These are phyloP conservation scores for Bisporella sp. DNA, from an alignment of 2,329 filamentous ascomycete genomes.

Conservation along the genomic window DNA sequence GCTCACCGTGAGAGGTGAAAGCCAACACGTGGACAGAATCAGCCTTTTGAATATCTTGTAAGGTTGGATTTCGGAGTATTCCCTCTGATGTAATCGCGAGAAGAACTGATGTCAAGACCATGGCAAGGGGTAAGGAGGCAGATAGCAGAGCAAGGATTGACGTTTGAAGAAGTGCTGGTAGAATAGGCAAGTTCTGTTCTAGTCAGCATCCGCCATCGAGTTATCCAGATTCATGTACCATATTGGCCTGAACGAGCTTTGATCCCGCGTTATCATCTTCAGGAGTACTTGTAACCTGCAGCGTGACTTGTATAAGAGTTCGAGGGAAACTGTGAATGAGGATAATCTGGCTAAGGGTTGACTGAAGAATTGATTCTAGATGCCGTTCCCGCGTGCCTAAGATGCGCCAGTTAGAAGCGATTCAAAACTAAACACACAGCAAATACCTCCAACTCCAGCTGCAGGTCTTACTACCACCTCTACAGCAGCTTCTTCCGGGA, in stretches of 20 bases:
- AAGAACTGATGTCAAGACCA: conserved; percentile 60
- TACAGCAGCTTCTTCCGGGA: conserved; percentile 82
- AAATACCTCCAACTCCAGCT: conserved; percentile 70
- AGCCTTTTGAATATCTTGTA: conserved; percentile 53
- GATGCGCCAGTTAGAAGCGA: not conserved
- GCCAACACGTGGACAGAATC: conserved; percentile 75
- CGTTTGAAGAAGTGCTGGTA: conserved; percentile 78
- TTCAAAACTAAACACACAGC: no score
- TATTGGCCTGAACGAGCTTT: conserved; percentile 51
- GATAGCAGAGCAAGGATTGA: conserved; percentile 73
- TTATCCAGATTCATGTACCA: conserved; percentile 36
- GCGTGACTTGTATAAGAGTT: conserved; percentile 70
- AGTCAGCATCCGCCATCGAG: not conserved
- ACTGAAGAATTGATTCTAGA: conserved; percentile 69
- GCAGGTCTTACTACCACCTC: conserved; percentile 87
- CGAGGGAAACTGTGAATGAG: conserved; percentile 70
- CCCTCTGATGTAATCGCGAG: conserved; percentile 47
- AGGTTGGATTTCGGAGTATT: conserved; percentile 53
- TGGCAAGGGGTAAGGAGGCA: conserved; percentile 72
- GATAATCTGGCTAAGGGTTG: conserved; percentile 66
- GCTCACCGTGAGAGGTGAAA: conserved; percentile 66
- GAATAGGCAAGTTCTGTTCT: conserved; percentile 63
- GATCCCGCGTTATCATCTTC: conserved; percentile 58
- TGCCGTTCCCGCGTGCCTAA: conserved; percentile 67
- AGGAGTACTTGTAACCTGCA: conserved; percentile 68